phyloP scores from a whole-genome alignment of 495 filamentous ascomycete species.

The Hypoxylon crocopeplum region DNA sequence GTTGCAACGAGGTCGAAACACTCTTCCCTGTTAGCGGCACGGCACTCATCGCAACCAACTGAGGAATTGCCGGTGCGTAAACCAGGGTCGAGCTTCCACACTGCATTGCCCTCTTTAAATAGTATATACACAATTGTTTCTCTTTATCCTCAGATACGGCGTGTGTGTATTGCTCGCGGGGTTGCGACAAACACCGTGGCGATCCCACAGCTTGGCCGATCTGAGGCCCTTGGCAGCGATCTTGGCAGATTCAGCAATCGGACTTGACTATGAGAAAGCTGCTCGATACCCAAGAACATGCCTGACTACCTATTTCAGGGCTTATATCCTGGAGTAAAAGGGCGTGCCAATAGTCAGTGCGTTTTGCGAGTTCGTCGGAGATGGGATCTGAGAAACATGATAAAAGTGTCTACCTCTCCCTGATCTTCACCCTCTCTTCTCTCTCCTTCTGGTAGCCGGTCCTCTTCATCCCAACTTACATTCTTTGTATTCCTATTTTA shows the following conservation, averaged over 20 bases:
- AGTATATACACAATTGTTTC: not conserved
- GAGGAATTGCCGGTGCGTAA: slow-evolving; percentile 10
- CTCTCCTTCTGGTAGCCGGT: slow-evolving; percentile 6
- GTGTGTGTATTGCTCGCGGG: slow-evolving; percentile 12
- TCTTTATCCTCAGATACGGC: slow-evolving; percentile 7
- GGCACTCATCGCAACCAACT: not conserved
- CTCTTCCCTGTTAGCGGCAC: slow-evolving; percentile 2
- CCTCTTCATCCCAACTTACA: slow-evolving; percentile 15
- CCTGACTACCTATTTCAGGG: slow-evolving; percentile 5
- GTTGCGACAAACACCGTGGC: slow-evolving; percentile 23
- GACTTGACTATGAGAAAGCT: not conserved
- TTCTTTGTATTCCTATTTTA: slow-evolving; percentile 7
- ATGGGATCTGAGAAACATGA: slow-evolving; percentile 17
- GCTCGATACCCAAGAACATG: not conserved
- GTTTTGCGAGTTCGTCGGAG: slow-evolving; percentile 4
- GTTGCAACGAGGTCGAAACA: slow-evolving; percentile 21
- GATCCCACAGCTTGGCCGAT: slow-evolving; percentile 38
- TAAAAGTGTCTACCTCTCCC: slow-evolving; percentile 11
- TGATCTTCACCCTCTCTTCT: not conserved
- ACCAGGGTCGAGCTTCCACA: not conserved
- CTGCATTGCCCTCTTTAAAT: not conserved
- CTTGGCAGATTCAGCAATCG: slow-evolving; percentile 12
- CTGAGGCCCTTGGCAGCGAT: slow-evolving; percentile 32
- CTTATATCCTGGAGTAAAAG: not conserved
- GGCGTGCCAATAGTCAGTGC: not conserved